These are phyloP conservation scores for Myriosclerotinia scirpicola DNA, from an alignment of 2,329 filamentous ascomycete genomes.

Conservation along the genomic window DNA sequence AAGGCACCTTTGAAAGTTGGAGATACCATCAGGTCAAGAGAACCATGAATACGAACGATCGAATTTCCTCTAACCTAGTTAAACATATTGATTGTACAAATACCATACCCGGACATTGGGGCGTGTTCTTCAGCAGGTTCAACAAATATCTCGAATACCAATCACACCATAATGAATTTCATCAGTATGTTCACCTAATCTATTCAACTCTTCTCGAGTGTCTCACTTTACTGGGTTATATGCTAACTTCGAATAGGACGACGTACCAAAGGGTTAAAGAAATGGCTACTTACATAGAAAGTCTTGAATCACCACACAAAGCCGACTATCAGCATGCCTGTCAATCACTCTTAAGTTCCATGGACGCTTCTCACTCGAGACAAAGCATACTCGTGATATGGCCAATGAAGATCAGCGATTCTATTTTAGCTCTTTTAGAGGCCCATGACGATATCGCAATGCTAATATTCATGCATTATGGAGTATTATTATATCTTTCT, in stretches of 20 bases:
- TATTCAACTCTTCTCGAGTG: neutral
- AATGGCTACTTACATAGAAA: neutral
- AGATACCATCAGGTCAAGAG: neutral
- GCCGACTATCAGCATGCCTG: neutral
- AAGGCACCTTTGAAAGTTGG: neutral
- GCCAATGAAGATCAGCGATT: neutral
- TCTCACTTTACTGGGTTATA: neutral
- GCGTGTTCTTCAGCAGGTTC: neutral
- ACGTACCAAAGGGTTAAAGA: neutral
- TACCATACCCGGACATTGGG: neutral
- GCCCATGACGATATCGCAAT: neutral
- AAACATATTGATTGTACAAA: slow-evolving; percentile 7
- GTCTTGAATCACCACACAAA: neutral
- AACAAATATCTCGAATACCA: neutral
- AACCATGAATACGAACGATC: neutral
- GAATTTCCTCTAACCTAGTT: neutral
- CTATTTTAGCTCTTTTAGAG: neutral
- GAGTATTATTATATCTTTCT: slow-evolving; percentile 1
- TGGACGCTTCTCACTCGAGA: neutral
- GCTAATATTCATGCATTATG: slow-evolving; percentile 9
- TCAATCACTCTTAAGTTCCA: neutral
- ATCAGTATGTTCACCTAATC: neutral
- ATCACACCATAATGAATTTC: neutral
- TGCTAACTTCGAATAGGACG: neutral
- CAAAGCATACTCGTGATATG: neutral